Conservation (phyloP, 306 rosid genomes). For the Trichosanthes cucumerina region DNA sequence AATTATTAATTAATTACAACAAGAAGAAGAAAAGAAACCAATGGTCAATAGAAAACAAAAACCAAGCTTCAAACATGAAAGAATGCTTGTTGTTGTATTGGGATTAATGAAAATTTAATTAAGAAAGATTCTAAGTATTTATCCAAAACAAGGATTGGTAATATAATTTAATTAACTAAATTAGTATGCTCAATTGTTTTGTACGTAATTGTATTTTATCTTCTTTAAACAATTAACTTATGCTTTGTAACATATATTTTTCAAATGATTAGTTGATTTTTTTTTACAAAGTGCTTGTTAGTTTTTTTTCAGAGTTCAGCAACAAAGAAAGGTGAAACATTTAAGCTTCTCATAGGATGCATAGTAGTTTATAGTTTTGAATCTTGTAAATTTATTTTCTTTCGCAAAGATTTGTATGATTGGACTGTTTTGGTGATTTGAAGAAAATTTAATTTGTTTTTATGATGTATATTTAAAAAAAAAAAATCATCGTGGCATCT, state of each 20-base stretch:
- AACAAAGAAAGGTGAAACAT: too few relatives aligned
- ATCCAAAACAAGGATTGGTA: not conserved
- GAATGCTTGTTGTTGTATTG: slow-evolving; percentile 7
- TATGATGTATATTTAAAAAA: too few relatives aligned
- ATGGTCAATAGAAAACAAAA: not conserved
- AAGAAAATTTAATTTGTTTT: too few relatives aligned
- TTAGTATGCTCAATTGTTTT: not conserved
- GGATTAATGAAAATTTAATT: not conserved
- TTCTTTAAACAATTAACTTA: not conserved
- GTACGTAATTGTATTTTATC: not conserved
- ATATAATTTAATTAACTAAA: not conserved
- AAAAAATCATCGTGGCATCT: too few relatives aligned
- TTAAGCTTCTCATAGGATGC: too few relatives aligned
- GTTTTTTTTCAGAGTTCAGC: too few relatives aligned
- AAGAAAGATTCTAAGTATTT: not conserved
- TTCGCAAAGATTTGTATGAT: not conserved
- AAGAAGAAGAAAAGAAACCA: not conserved
- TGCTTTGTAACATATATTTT: not conserved
- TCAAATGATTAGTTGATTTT: too few relatives aligned
- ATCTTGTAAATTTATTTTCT: too few relatives aligned
- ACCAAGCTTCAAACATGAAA: not conserved
- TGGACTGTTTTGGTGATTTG: not conserved
- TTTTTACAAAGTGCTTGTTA: not conserved
- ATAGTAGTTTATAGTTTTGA: not conserved
- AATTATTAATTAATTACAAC: not conserved